These are phyloP conservation scores for Edaphochlamys debaryana DNA, from an alignment of 139 green algal genomes.

Conservation along the genomic window DNA sequence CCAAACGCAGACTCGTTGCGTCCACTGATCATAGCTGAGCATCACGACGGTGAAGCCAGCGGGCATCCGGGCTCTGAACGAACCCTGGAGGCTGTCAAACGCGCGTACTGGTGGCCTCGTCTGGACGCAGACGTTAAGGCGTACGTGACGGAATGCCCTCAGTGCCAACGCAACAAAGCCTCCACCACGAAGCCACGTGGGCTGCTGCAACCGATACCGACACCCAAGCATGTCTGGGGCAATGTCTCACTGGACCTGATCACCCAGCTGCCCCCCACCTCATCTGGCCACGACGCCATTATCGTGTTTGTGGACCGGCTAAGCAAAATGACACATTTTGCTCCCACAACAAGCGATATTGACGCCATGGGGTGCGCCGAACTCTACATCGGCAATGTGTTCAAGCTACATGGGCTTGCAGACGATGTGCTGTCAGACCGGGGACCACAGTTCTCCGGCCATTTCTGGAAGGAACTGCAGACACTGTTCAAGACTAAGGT, in stretches of 20 bases:
- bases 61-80: background rate
- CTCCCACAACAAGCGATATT: background rate
- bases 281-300: background rate
- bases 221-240: background rate
- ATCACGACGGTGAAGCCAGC: background rate
- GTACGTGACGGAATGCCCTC: background rate
- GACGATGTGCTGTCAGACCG: constrained; percentile 47
- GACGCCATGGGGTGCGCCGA: constrained; percentile 19
- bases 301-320: background rate
- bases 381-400: constrained; percentile 47
- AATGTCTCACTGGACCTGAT: background rate
- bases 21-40: background rate
- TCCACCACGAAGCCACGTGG: constrained; percentile 42
- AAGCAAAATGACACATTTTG: constrained; percentile 51
- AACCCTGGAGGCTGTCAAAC: background rate
- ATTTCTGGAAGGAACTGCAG: constrained; percentile 49
- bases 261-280: background rate
- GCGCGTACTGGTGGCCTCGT: background rate
- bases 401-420: constrained; percentile 42
- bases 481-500: background rate
- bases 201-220: background rate
- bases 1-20: background rate
- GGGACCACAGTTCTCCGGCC: constrained; percentile 39
- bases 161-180: background rate
- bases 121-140: background rate